These are phyloP conservation scores for Pyrenophora graminea DNA, from an alignment of 2,329 filamentous ascomycete genomes.

Conservation along the genomic window DNA sequence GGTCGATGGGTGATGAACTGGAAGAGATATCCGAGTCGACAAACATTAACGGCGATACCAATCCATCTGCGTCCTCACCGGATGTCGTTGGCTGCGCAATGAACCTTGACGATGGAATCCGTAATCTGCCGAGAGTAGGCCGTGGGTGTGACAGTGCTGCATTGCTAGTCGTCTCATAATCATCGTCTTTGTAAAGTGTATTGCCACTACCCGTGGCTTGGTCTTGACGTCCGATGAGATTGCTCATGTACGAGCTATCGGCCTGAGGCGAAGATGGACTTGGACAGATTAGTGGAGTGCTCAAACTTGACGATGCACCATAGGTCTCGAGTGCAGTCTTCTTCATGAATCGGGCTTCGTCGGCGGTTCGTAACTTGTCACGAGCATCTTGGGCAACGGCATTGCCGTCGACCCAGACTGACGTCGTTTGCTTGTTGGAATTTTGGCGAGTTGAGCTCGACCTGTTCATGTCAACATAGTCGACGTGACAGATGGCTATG, in stretches of 20 bases:
- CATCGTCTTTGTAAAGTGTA: background rate
- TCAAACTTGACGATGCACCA: background rate
- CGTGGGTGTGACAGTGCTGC: background rate
- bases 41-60: constrained; percentile 22
- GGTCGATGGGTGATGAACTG: constrained; percentile 18
- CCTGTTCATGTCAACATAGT: background rate
- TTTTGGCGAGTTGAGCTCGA: background rate
- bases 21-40: constrained; percentile 22
- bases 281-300: background rate
- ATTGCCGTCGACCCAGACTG: constrained; percentile 28
- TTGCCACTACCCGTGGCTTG: background rate
- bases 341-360: constrained; percentile 28
- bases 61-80: background rate
- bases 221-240: background rate
- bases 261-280: background rate
- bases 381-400: constrained; percentile 28
- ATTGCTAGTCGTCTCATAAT: background rate
- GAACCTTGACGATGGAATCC: constrained; percentile 5
- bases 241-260: background rate
- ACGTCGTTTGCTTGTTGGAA: constrained; percentile 1
- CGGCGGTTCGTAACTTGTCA: constrained; percentile 27
- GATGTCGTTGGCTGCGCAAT: background rate
- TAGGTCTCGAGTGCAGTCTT: background rate
- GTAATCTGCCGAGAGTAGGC: constrained; percentile 5
- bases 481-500: too few relatives aligned